Evolutionary conservation across 2,329 filamentous ascomycete genomes (phyloP).

Genomic region (Madurella fahalii): DNA sequence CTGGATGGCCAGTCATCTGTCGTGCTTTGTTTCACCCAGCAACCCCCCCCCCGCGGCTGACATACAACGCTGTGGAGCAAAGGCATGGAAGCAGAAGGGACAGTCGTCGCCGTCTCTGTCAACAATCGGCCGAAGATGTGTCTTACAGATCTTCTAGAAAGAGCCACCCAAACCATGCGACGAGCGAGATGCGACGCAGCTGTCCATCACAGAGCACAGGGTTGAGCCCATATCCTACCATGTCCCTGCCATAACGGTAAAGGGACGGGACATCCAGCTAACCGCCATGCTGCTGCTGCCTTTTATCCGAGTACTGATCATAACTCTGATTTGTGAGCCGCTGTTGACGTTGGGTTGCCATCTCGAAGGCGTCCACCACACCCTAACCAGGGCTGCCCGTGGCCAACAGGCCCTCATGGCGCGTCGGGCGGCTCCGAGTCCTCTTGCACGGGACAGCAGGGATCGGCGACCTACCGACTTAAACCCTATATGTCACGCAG

Average conservation of each 20-base stretch:
- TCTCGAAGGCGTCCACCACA: background rate
- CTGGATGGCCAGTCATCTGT: conserved; percentile 2
- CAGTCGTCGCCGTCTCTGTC: background rate
- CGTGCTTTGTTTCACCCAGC: conserved; percentile 3
- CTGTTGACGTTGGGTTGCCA: too few species aligned
- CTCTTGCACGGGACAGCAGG: background rate
- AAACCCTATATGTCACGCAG: conserved; percentile 15
- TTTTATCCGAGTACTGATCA: too few species aligned
- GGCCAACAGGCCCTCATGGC: background rate
- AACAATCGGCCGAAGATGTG: background rate
- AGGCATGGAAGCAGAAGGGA: background rate
- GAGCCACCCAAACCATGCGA: too few species aligned
- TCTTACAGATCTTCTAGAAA: conserved; percentile 1
- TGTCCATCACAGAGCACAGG: too few species aligned
- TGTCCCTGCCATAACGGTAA: too few species aligned
- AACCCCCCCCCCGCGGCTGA: background rate
- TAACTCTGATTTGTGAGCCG: too few species aligned
- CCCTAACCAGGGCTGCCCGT: too few species aligned
- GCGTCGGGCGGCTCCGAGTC: background rate
- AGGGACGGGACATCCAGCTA: too few species aligned
- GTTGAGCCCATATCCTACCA: too few species aligned
- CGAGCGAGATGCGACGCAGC: too few species aligned
- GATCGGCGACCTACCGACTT: conserved; percentile 4
- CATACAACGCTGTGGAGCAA: conserved; percentile 1
- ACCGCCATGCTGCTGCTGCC: too few species aligned